These are phyloP conservation scores for Skeletonema potamos DNA, from an alignment of 108 stramenopile genomes.

Conservation along the genomic window DNA sequence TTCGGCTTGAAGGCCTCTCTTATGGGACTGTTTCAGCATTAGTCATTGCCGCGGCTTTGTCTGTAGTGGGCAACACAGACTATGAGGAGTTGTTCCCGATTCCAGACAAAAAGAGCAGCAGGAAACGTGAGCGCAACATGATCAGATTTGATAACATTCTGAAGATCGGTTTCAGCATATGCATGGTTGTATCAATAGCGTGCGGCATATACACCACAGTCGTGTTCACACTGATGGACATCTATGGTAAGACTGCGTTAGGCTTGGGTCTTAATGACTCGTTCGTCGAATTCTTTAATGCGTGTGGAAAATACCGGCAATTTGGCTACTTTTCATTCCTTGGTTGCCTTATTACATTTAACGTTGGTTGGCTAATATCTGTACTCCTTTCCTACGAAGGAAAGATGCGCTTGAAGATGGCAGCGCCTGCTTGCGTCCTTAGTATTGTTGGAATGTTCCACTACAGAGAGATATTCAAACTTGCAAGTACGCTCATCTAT, in stretches of 20 bases:
- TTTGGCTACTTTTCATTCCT: background rate
- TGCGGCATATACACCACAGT: background rate
- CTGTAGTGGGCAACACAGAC: too few relatives aligned
- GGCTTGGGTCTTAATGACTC: background rate
- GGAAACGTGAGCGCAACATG: too few relatives aligned
- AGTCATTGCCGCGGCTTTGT: too few relatives aligned
- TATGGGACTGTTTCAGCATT: too few relatives aligned
- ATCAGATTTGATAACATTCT: background rate
- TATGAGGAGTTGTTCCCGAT: too few relatives aligned
- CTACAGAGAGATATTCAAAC: background rate
- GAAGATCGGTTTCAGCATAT: background rate
- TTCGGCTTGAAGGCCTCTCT: too few relatives aligned
- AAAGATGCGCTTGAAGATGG: background rate
- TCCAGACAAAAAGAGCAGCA: too few relatives aligned
- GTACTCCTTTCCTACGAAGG: background rate
- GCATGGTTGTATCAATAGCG: background rate
- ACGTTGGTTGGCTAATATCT: background rate
- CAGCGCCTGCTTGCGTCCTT: background rate
- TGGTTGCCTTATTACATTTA: background rate
- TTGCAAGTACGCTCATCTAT: background rate
- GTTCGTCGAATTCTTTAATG: background rate
- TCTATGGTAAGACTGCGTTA: background rate
- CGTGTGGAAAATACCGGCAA: background rate
- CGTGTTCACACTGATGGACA: background rate
- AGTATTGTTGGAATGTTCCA: background rate